phyloP scores from a whole-genome alignment of 2,329 filamentous ascomycete genomes.

The Alternaria atra region DNA sequence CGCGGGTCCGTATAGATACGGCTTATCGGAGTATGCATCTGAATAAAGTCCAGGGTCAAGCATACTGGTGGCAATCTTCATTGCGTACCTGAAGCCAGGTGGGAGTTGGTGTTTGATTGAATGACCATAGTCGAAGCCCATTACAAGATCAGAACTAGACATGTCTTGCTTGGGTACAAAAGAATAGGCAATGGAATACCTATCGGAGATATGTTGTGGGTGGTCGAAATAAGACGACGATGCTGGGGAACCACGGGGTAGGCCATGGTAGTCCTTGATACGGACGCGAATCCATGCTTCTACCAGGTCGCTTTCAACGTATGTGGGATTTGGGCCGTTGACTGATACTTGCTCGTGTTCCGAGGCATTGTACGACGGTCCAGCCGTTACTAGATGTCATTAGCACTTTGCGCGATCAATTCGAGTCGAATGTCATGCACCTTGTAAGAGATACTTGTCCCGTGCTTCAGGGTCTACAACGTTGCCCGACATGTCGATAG shows the following conservation, averaged over 20 bases:
- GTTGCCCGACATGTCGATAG: slow-evolving; percentile 14
- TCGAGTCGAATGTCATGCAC: slow-evolving; percentile 3
- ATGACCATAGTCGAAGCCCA: slow-evolving; percentile 51
- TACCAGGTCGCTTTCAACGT: slow-evolving; percentile 41
- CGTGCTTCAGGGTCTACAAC: slow-evolving; percentile 43
- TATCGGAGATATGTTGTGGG: slow-evolving; percentile 43
- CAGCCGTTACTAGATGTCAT: slow-evolving; percentile 44
- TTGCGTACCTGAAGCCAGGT: slow-evolving; percentile 48
- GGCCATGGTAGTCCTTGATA: slow-evolving; percentile 49
- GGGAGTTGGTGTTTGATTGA: slow-evolving; percentile 49
- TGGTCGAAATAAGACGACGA: slow-evolving; percentile 45
- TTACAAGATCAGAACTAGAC: slow-evolving; percentile 41
- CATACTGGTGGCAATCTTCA: slow-evolving; percentile 49
- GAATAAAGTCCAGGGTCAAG: slow-evolving; percentile 49
- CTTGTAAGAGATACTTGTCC: slow-evolving; percentile 50
- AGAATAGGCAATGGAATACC: slow-evolving; percentile 49
- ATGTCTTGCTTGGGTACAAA: slow-evolving; percentile 49
- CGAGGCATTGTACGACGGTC: slow-evolving; percentile 43
- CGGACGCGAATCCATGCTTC: slow-evolving; percentile 45
- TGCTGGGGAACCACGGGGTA: slow-evolving; percentile 41
- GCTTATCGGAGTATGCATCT: slow-evolving; percentile 50
- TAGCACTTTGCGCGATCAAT: not conserved
- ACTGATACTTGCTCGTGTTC: slow-evolving; percentile 46
- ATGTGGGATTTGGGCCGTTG: slow-evolving; percentile 36
- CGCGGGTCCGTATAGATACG: slow-evolving; percentile 50